phyloP scores from a whole-genome alignment of 225 moss, liverwort and hornwort genomes.

The Neckera pumila region DNA sequence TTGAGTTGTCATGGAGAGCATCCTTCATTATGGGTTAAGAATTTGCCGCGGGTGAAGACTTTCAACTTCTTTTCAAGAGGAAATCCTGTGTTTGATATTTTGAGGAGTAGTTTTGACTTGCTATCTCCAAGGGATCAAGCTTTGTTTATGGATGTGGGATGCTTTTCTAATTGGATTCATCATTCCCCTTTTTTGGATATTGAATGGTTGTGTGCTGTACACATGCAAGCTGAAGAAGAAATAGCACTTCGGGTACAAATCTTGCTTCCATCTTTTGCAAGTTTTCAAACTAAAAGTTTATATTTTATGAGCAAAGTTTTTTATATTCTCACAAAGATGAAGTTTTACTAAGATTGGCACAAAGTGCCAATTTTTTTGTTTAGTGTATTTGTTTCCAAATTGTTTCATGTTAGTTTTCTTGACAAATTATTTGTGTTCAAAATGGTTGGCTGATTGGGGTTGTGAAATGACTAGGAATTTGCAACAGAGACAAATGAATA shows the following conservation, averaged over 20 bases:
- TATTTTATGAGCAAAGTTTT: background rate
- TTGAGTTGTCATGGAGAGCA: background rate
- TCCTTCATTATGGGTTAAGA: background rate
- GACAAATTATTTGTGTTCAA: background rate
- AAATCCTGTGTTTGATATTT: too few species aligned
- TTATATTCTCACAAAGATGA: too few species aligned
- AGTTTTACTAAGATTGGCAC: too few species aligned
- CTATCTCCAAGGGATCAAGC: too few species aligned
- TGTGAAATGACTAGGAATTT: background rate
- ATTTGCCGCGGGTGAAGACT: fast-evolving
- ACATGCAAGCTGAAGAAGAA: background rate
- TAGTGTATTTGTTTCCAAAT: too few species aligned
- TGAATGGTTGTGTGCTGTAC: background rate
- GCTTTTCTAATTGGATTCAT: too few species aligned
- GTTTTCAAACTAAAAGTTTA: too few species aligned
- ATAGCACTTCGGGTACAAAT: background rate
- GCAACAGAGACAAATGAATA: too few species aligned
- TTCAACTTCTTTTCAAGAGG: background rate
- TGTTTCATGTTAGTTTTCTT: background rate
- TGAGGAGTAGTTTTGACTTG: too few species aligned
- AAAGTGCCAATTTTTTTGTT: too few species aligned
- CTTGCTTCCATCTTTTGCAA: background rate
- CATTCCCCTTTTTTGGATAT: too few species aligned
- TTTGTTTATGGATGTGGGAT: too few species aligned
- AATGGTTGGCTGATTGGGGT: background rate